Conservation (phyloP, 1,284 basidiomycete species). For the Mycosarcoma mackinlayi region DNA sequence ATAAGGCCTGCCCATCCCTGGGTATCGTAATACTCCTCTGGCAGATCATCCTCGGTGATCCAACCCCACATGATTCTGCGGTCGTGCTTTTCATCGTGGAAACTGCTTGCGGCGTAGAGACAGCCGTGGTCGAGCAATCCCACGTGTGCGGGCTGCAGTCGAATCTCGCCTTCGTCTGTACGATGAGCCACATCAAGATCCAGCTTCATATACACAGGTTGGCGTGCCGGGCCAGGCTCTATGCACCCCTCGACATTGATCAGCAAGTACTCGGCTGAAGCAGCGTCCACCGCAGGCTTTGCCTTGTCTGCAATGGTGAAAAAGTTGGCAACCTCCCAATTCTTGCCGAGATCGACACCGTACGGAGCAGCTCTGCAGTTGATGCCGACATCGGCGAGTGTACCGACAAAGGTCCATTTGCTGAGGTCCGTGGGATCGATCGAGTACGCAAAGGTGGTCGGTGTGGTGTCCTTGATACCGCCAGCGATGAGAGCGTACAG, state of each 20-base stretch:
- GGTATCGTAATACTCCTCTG: constrained; percentile 40
- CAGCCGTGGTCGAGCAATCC: constrained; percentile 52
- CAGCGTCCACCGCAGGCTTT: not conserved
- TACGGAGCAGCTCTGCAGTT: constrained; percentile 37
- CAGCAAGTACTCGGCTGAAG: constrained; percentile 38
- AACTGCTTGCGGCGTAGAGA: constrained; percentile 54
- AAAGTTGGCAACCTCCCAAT: constrained; percentile 60
- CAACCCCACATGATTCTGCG: constrained; percentile 58
- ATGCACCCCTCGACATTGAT: constrained; percentile 52
- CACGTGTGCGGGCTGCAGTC: constrained; percentile 23
- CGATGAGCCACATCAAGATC: constrained; percentile 4
- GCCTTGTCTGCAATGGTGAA: constrained; percentile 21
- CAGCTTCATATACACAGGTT: constrained; percentile 38
- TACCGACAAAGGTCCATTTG: constrained; percentile 46
- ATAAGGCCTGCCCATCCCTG: constrained; percentile 57
- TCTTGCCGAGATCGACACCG: constrained; percentile 52
- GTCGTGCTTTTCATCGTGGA: constrained; percentile 35
- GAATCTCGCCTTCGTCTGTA: constrained; percentile 12
- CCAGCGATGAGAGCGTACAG: constrained; percentile 55
- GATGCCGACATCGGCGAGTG: constrained; percentile 41
- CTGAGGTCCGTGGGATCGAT: constrained; percentile 41
- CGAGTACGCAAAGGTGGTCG: constrained; percentile 52
- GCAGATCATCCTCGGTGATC: constrained; percentile 57
- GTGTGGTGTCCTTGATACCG: constrained; percentile 42
- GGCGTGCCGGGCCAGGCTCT: constrained; percentile 31